Evolutionary conservation across 1,284 basidiomycete genomes (phyloP), one percentile per base, ranked within the genome.

Genomic region (Pseudozyma pruni): DNA sequence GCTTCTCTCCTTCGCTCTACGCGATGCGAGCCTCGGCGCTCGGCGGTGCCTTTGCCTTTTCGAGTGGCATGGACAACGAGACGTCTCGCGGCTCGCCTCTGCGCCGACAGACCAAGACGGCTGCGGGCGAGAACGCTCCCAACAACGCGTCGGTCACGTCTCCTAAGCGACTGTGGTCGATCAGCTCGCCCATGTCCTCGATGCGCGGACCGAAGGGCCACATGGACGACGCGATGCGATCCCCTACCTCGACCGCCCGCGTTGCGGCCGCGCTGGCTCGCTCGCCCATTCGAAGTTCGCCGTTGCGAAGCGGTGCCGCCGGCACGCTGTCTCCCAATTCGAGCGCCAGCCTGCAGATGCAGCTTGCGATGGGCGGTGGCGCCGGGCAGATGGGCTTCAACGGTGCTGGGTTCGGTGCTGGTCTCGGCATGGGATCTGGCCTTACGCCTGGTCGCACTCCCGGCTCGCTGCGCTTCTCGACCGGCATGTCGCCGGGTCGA

Each of bases 151-250:
- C 57, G 13, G 58, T 64, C 19, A 56, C 58, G n/a, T 72, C 69
- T 33, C 69, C 69, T 3, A 72, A 66, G 43, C 57, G 69, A 13
- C 41, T 72, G 29, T 67, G 57, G 69, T 66, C 69, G 44, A 66
- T 72, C 46, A 67, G 69, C 62, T 72, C 69, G 49, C 69, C 69
- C 29, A 60, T 57, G 45, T 72, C 69, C 4, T 72, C 69, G 57
- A 59, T 72, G 69, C 57, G 69, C 16, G 64, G 58, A 8, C 59
- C 54, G 25, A 59, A 70, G 48, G 45, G 40, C 10, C 50, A 43
- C 20, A 22, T 27, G 33, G 61, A 52, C 17, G 57, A 53, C 32
- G 47, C 37, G 16, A 52, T 56, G 49, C 68, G 57, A 29, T 71
- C 68, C 34, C 68, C 68, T 20, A 66, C 56, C 25, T 71, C 69